Conservation (phyloP, 441 rosid genomes). For the Francoa sonchifolia region DNA sequence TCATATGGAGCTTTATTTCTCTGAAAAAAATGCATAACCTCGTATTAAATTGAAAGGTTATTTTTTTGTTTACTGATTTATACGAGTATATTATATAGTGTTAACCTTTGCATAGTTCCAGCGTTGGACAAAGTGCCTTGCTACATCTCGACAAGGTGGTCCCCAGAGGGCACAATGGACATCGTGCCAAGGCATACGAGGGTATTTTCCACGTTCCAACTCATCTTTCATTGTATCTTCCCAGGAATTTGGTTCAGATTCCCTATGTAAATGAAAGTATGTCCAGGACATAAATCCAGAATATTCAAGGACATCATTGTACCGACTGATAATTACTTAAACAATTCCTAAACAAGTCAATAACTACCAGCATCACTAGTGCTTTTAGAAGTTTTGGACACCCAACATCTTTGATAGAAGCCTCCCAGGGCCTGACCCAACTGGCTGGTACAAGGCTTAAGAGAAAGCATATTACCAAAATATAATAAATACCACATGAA, state of each 20-base stretch:
- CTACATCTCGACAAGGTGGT: slow-evolving; percentile 91
- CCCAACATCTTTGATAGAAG: too few species aligned
- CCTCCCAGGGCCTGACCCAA: too few species aligned
- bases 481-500: too few species aligned
- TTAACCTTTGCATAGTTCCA: slow-evolving; percentile 98
- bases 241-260: slow-evolving; percentile 99
- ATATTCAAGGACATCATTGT: neutral
- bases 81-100: neutral
- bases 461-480: too few species aligned
- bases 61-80: too few species aligned
- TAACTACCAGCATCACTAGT: too few species aligned
- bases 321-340: too few species aligned
- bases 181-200: slow-evolving; percentile 99
- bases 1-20: slow-evolving; percentile 92
- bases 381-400: too few species aligned
- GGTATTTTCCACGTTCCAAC: slow-evolving; percentile 77
- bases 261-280: slow-evolving; percentile 34
- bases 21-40: slow-evolving; percentile 27
- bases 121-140: slow-evolving; percentile 97
- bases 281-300: neutral
- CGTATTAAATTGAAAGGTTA: slow-evolving; percentile 5
- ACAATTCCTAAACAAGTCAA: too few species aligned
- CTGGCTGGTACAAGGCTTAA: too few species aligned
- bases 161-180: slow-evolving; percentile 99
- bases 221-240: slow-evolving; percentile 95